These are phyloP conservation scores for Citrus hindsii DNA, from an alignment of 345 rosid species.

Conservation along the genomic window DNA sequence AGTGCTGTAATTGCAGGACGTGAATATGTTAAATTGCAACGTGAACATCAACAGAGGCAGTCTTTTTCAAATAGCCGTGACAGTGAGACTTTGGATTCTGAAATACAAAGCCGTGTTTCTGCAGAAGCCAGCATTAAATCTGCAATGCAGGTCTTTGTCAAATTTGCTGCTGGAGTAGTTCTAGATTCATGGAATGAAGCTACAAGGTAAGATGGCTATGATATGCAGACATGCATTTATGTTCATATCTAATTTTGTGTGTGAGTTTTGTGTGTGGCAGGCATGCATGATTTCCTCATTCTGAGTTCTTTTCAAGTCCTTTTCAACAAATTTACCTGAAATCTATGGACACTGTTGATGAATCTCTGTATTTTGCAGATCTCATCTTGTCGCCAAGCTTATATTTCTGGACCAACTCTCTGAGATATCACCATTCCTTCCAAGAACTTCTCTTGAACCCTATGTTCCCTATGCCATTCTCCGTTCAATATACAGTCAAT, in stretches of 20 bases:
- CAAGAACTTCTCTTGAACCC: slow-evolving; percentile 84
- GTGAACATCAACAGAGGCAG: slow-evolving; percentile 72
- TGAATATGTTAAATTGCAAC: slow-evolving; percentile 77
- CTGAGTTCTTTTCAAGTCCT: background rate
- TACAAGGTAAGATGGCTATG: slow-evolving; percentile 52
- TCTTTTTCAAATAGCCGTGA: slow-evolving; percentile 70
- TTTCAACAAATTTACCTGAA: background rate
- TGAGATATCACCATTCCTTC: slow-evolving; percentile 87
- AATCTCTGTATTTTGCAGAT: slow-evolving; percentile 37
- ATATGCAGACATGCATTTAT: background rate
- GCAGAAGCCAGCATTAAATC: slow-evolving; percentile 92
- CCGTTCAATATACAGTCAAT: slow-evolving; percentile 85
- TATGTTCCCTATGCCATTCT: slow-evolving; percentile 82
- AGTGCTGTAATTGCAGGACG: slow-evolving; percentile 92
- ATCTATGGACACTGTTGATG: slow-evolving; percentile 7
- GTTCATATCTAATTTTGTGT: background rate
- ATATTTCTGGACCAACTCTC: slow-evolving; percentile 95
- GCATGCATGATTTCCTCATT: background rate
- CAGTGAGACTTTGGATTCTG: slow-evolving; percentile 60
- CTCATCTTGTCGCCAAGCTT: slow-evolving; percentile 91
- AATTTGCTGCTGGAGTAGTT: slow-evolving; percentile 75
- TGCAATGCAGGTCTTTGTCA: slow-evolving; percentile 88
- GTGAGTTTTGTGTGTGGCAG: background rate
- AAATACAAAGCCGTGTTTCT: slow-evolving; percentile 56
- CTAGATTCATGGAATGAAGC: slow-evolving; percentile 87